Percentiles rank a stretch among this genome's conserved stretches.
Evolutionary conservation across 192 early-diverging fungal species (phyloP).

Genomic region (Allomyces macrogynus): DNA sequence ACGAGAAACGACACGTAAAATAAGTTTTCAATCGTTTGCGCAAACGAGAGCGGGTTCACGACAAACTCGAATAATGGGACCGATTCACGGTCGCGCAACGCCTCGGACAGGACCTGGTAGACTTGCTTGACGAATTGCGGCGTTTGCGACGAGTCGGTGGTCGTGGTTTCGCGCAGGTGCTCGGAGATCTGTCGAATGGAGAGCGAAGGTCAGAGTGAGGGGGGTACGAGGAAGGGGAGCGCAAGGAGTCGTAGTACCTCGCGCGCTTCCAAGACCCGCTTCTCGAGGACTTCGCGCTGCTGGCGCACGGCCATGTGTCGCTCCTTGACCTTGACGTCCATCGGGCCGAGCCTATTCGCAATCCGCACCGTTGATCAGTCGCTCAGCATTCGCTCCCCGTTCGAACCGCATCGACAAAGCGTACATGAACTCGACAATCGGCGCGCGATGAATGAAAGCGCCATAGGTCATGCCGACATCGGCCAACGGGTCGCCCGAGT

Average conservation of each 20-base stretch:
- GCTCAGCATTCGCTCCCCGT: background rate
- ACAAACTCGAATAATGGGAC: constrained; percentile 59
- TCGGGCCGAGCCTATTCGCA: constrained; percentile 37
- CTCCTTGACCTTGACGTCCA: constrained; percentile 38
- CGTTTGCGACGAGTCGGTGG: constrained; percentile 72
- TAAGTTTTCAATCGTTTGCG: constrained; percentile 88
- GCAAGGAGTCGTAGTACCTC: background rate
- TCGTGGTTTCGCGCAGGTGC: constrained; percentile 43
- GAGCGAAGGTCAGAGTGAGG: no score
- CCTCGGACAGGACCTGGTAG: constrained; percentile 28
- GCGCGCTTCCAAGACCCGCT: background rate
- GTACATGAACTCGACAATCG: constrained; percentile 59
- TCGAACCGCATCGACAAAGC: constrained; percentile 1
- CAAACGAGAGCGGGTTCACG: constrained; percentile 72
- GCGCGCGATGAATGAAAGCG: constrained; percentile 29
- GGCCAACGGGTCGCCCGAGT: constrained; percentile 14
- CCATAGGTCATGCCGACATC: constrained; percentile 29
- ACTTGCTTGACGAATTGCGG: constrained; percentile 57
- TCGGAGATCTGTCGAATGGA: background rate
- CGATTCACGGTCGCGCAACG: constrained; percentile 26
- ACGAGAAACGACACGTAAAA: constrained; percentile 95
- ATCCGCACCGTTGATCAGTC: no score
- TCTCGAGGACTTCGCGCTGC: background rate
- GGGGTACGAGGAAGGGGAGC: background rate
- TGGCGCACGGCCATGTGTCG: constrained; percentile 8